Evolutionary conservation across 108 stramenopile genomes (phyloP).

Genomic region (Epithemia pelagica): DNA sequence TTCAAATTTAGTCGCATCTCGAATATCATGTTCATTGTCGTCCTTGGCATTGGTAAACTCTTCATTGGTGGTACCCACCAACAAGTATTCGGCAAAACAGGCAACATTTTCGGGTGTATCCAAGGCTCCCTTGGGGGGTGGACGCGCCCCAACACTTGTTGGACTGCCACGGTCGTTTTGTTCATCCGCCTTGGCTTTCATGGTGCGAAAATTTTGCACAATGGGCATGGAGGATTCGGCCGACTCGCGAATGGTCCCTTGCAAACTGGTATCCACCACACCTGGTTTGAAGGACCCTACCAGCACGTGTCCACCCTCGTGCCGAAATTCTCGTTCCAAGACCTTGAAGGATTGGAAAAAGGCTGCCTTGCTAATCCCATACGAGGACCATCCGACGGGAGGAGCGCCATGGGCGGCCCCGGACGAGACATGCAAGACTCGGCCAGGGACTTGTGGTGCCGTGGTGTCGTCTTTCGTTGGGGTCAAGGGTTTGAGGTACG

Average conservation of each 20-base stretch:
- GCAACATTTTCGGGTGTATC: conserved; percentile 31
- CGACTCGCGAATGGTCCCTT: conserved; percentile 46
- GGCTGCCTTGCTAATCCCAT: conserved; percentile 60
- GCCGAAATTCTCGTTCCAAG: conserved; percentile 18
- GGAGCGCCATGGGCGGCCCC: conserved; percentile 33
- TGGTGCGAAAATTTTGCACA: conserved; percentile 12
- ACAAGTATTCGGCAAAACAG: conserved; percentile 23
- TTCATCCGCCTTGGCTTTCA: conserved; percentile 18
- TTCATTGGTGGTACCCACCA: conserved; percentile 23
- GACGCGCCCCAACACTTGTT: conserved; percentile 6
- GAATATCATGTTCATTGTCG: conserved; percentile 21
- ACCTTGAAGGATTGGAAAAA: conserved; percentile 27
- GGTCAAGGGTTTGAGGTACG: conserved; percentile 29
- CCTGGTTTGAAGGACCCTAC: conserved; percentile 41
- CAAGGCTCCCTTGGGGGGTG: conserved; percentile 25
- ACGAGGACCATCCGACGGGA: conserved; percentile 59
- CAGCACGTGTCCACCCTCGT: conserved; percentile 15
- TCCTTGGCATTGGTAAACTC: conserved; percentile 24
- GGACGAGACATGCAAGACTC: conserved; percentile 45
- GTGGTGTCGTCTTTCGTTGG: conserved; percentile 6
- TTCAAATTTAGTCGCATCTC: conserved; percentile 1
- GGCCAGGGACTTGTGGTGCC: conserved; percentile 7
- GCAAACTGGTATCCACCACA: conserved; percentile 71
- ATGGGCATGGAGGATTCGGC: conserved; percentile 33
- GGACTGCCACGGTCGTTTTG: too few relatives aligned